Evolutionary conservation across 495 filamentous ascomycete species (phyloP).

Genomic region (Ramalina peruviana): DNA sequence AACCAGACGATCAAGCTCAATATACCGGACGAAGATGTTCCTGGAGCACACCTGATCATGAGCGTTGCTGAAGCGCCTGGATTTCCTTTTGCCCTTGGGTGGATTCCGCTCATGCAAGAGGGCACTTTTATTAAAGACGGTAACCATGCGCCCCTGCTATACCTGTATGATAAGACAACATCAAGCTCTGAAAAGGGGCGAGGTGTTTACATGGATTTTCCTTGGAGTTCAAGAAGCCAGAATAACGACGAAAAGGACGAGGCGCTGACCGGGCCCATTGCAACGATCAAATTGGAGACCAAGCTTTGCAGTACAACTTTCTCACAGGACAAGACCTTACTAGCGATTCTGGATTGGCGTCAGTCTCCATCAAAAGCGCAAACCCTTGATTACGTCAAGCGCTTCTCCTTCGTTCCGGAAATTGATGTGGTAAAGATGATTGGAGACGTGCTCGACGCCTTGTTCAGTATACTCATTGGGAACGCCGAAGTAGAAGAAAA

Average conservation of each 20-base stretch:
- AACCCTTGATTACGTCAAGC: constrained; percentile 57
- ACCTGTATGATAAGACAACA: constrained; percentile 83
- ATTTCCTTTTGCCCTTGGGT: constrained; percentile 76
- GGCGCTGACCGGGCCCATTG: constrained; percentile 56
- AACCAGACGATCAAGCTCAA: constrained; percentile 74
- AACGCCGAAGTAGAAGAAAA: constrained; percentile 80
- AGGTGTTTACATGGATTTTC: constrained; percentile 72
- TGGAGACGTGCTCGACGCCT: constrained; percentile 75
- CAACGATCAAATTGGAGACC: constrained; percentile 65
- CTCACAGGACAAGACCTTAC: constrained; percentile 80
- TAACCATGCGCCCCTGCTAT: constrained; percentile 63
- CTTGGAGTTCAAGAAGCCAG: constrained; percentile 57
- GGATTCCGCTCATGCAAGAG: constrained; percentile 88
- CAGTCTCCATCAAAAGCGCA: constrained; percentile 49
- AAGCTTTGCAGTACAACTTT: constrained; percentile 92
- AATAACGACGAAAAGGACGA: constrained; percentile 57
- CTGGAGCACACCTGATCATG: constrained; percentile 76
- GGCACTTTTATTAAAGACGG: constrained; percentile 87
- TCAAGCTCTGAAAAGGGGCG: constrained; percentile 41
- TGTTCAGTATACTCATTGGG: constrained; percentile 83
- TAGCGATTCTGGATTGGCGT: constrained; percentile 77
- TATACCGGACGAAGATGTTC: constrained; percentile 67
- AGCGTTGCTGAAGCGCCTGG: constrained; percentile 71
- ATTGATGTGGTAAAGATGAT: constrained; percentile 95
- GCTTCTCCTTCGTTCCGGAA: constrained; percentile 85